phyloP scores from a whole-genome alignment of 2,329 filamentous ascomycete genomes.

The Aureobasidium uvarum region DNA sequence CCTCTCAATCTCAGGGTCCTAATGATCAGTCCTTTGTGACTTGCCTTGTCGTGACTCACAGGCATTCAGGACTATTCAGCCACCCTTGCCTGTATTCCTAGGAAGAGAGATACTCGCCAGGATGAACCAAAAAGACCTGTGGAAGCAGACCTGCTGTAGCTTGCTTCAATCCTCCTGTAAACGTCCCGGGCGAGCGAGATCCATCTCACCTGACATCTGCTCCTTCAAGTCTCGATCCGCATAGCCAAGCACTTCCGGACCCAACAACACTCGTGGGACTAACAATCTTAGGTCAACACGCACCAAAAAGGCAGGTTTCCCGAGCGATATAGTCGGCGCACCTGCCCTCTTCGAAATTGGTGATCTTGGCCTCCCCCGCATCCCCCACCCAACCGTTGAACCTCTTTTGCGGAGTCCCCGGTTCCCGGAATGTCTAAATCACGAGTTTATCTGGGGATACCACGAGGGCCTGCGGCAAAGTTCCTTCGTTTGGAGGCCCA shows the following conservation, averaged over 20 bases:
- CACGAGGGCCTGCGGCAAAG: conserved; percentile 1
- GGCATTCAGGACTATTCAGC: background rate
- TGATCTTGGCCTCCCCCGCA: conserved; percentile 5
- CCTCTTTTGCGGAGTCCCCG: conserved; percentile 9
- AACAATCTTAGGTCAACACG: background rate
- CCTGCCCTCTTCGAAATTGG: background rate
- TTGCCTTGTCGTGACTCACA: background rate
- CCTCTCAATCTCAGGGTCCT: background rate
- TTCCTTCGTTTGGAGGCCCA: background rate
- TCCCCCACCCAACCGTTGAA: conserved; percentile 1
- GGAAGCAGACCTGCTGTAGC: background rate
- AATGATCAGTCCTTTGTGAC: background rate
- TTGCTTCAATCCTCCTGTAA: background rate
- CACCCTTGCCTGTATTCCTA: background rate
- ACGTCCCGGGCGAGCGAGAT: background rate
- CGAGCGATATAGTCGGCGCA: conserved; percentile 22
- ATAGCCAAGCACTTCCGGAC: background rate
- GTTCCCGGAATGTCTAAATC: conserved; percentile 3
- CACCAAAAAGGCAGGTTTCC: background rate
- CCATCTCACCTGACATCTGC: background rate
- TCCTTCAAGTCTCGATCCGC: background rate
- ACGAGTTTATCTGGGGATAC: background rate
- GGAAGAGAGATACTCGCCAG: background rate
- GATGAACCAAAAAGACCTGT: background rate
- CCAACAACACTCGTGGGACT: background rate